Conservation (phyloP, 345 rosid genomes). For the Acer yangbiense region DNA sequence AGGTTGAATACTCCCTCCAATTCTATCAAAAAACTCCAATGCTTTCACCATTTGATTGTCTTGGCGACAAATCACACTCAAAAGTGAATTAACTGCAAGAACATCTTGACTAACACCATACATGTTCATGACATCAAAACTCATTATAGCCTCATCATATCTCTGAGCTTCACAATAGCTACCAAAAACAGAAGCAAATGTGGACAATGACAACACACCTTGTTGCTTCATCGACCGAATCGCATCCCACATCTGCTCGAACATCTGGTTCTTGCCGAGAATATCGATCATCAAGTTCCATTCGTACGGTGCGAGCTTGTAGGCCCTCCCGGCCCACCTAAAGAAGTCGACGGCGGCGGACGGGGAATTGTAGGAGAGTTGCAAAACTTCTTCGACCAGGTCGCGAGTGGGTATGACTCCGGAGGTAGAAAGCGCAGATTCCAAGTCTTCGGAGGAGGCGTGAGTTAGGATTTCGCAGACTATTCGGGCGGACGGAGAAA, state of each 20-base stretch:
- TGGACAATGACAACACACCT: conserved; percentile 25
- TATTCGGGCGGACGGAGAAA: conserved; percentile 36
- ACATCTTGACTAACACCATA: conserved; percentile 51
- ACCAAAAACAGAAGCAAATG: conserved; percentile 42
- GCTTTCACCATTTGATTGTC: conserved; percentile 41
- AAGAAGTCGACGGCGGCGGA: conserved; percentile 49
- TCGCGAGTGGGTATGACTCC: conserved; percentile 38
- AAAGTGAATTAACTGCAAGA: conserved; percentile 48
- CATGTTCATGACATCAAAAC: conserved; percentile 56
- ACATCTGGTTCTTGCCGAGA: conserved; percentile 51
- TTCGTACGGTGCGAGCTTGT: conserved; percentile 34
- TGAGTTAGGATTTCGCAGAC: conserved; percentile 38
- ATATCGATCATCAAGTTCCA: conserved; percentile 68
- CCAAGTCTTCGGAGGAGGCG: conserved; percentile 34
- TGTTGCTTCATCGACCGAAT: conserved; percentile 56
- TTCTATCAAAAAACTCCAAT: conserved; percentile 40
- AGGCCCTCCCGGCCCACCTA: conserved; percentile 46
- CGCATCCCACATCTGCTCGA: conserved; percentile 65
- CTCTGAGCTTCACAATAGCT: conserved; percentile 47
- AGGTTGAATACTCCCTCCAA: conserved; percentile 40
- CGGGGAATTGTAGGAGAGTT: conserved; percentile 39
- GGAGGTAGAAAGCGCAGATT: conserved; percentile 38
- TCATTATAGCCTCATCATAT: conserved; percentile 46
- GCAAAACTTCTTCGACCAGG: conserved; percentile 47
- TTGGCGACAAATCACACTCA: conserved; percentile 48